A percentile compares a stretch with the other conserved stretches of the same genome.
These are phyloP conservation scores for Oemleria cerasiformis DNA, from an alignment of 306 rosid genomes.

Conservation along the genomic window DNA sequence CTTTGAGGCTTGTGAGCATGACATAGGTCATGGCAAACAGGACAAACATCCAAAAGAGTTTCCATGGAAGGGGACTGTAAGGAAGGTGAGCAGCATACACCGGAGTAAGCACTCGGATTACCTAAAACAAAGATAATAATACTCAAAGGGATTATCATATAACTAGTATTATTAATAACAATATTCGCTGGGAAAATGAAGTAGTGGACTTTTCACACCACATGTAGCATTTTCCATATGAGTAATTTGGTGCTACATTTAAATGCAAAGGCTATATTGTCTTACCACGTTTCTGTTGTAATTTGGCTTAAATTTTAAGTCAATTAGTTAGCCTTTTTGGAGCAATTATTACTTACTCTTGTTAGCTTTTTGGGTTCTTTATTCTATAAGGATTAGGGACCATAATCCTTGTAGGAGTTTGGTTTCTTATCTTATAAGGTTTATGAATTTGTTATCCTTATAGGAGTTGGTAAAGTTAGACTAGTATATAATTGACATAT, in stretches of 20 bases:
- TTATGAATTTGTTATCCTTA: no score
- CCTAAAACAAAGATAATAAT: constrained; percentile 39
- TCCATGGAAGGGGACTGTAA: constrained; percentile 69
- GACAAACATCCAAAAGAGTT: constrained; percentile 56
- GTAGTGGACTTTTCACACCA: neutral
- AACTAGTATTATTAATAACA: neutral
- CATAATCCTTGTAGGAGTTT: no score
- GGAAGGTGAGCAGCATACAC: constrained; percentile 83
- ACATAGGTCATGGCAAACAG: constrained; percentile 62
- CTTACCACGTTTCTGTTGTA: no score
- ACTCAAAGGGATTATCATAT: neutral
- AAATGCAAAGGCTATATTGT: neutral
- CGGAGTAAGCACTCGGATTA: constrained; percentile 90
- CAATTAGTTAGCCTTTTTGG: no score
- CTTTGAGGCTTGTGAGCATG: constrained; percentile 94
- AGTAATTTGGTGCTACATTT: neutral
- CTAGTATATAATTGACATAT: no score
- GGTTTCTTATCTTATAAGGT: no score
- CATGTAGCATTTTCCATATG: neutral
- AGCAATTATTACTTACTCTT: no score
- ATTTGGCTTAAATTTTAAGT: no score
- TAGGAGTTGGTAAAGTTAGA: no score
- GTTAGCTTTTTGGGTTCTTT: no score
- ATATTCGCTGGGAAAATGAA: neutral
- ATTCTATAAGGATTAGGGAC: no score